Conservation (phyloP, 116 monocot genomes). For the Cymodocea nodosa region DNA sequence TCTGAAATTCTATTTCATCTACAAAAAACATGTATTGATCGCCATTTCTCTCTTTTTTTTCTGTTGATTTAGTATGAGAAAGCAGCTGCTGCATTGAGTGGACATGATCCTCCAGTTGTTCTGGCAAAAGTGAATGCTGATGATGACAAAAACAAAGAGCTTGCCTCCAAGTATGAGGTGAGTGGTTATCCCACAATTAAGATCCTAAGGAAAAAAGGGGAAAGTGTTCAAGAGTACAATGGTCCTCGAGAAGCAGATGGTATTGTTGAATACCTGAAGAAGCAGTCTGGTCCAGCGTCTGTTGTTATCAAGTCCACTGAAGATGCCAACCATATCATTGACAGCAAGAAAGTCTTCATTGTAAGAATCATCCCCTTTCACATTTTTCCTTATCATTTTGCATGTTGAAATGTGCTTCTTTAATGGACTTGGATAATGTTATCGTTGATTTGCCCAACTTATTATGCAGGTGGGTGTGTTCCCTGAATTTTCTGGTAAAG, state of each 20-base stretch:
- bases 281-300: conserved; percentile 68
- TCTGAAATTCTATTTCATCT: neutral
- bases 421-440: neutral
- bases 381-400: neutral
- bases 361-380: conserved; percentile 31
- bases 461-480: conserved; percentile 68
- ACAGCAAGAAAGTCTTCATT: conserved; percentile 48
- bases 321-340: conserved; percentile 28
- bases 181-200: conserved; percentile 72
- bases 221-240: conserved; percentile 53
- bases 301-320: conserved; percentile 57
- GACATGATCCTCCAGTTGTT: conserved; percentile 66
- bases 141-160: conserved; percentile 58
- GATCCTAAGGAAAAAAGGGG: conserved; percentile 55
- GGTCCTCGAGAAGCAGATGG: conserved; percentile 84
- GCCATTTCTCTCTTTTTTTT: neutral
- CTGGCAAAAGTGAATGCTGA: conserved; percentile 87
- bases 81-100: conserved; percentile 56
- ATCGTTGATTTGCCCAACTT: neutral
- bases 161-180: conserved; percentile 55
- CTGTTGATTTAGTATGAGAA: conserved; percentile 61
- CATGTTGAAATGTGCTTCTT: neutral
- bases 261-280: conserved; percentile 86
- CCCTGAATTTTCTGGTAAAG: conserved; percentile 56
- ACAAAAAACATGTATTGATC: no score